These are phyloP conservation scores for Amylostereum areolatum DNA, from an alignment of 1,284 basidiomycete genomes.

Conservation along the genomic window DNA sequence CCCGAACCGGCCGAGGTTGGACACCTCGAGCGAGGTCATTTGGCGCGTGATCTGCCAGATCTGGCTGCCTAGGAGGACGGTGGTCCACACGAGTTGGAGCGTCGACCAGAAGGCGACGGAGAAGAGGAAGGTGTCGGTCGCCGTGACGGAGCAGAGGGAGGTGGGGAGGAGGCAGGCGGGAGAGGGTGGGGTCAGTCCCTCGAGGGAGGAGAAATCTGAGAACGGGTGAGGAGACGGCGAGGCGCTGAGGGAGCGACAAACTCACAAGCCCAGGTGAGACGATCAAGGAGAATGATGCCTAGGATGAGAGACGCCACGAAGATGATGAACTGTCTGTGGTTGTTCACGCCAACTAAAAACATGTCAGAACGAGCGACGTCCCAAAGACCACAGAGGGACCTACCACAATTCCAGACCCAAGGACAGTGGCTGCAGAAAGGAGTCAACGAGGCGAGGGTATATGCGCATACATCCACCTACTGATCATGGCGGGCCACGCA, in stretches of 20 bases:
- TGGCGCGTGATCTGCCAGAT: slow-evolving; percentile 90
- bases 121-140: slow-evolving; percentile 81
- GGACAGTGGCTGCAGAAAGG: slow-evolving; percentile 76
- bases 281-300: slow-evolving; percentile 79
- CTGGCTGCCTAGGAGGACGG: slow-evolving; percentile 81
- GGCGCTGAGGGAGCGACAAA: slow-evolving; percentile 11
- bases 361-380: slow-evolving; percentile 1
- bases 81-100: slow-evolving; percentile 91
- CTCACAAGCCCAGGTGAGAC: slow-evolving; percentile 78
- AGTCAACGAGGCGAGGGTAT: background rate
- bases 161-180: slow-evolving; percentile 59
- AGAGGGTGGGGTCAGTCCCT: slow-evolving; percentile 38
- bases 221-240: slow-evolving; percentile 5
- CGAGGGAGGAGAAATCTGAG: slow-evolving; percentile 45
- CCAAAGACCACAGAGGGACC: slow-evolving; percentile 21
- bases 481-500: slow-evolving; percentile 91
- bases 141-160: slow-evolving; percentile 63
- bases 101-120: slow-evolving; percentile 79
- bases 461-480: slow-evolving; percentile 40
- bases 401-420: slow-evolving; percentile 99
- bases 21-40: slow-evolving; percentile 95
- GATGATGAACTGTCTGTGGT: slow-evolving; percentile 91
- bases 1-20: slow-evolving; percentile 91
- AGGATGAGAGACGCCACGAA: slow-evolving; percentile 84
- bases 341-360: slow-evolving; percentile 78